These are phyloP conservation scores for Colletotrichum camelliae DNA, from an alignment of 2,329 filamentous ascomycete genomes.

Conservation along the genomic window DNA sequence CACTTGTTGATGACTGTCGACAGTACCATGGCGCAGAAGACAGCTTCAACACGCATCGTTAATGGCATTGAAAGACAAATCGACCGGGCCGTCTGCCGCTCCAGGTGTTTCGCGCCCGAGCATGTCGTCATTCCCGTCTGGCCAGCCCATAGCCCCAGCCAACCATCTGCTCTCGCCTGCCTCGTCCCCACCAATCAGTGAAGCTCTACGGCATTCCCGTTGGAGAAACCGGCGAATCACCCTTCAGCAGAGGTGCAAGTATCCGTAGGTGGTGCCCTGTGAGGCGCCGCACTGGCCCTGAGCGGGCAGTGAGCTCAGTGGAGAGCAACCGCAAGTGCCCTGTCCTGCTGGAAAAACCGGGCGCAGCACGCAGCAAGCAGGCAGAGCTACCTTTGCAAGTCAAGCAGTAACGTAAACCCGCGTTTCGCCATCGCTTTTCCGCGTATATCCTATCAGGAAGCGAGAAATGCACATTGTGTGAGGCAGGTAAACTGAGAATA, in stretches of 20 bases:
- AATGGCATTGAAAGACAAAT: neutral
- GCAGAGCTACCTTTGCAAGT: neutral
- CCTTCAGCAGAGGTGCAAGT: neutral
- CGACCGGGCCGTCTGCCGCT: neutral
- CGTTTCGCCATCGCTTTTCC: neutral
- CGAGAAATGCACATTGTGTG: neutral
- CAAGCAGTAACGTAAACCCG: neutral
- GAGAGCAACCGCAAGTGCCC: neutral
- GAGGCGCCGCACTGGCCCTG: neutral
- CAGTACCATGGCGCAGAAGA: neutral
- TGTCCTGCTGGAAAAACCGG: slow-evolving; percentile 11
- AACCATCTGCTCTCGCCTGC: neutral
- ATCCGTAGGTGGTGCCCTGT: neutral
- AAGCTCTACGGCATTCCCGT: neutral
- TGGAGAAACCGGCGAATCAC: neutral
- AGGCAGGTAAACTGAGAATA: neutral
- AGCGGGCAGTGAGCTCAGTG: neutral
- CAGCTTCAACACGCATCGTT: neutral
- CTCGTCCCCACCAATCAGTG: neutral
- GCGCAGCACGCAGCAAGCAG: slow-evolving; percentile 3
- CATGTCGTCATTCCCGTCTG: slow-evolving; percentile 9
- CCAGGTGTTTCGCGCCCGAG: neutral
- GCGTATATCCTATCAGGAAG: slow-evolving; percentile 7
- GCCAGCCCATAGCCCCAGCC: neutral
- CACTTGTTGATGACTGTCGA: neutral